Evolutionary conservation across 768 basidiomycete genomes (phyloP), one percentile per base, ranked within the genome.

Genomic region (Agrocybe chaxingu): DNA sequence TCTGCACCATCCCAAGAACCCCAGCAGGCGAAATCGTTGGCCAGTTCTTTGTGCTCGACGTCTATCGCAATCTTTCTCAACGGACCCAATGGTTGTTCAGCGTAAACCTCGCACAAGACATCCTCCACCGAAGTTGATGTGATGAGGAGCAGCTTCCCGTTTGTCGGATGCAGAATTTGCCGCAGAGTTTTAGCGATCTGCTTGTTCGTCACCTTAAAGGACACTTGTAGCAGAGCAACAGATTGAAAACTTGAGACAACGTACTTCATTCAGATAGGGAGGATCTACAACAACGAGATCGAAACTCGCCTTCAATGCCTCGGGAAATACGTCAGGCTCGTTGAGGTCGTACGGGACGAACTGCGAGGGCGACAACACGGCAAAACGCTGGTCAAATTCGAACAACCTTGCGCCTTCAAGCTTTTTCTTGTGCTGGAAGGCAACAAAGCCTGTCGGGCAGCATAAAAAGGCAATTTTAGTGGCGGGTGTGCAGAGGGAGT

Each of bases 371-470:
- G 73, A 62, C 12, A 76, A 65, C 4, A 75, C 66, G 16, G 60
- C 61, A 52, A 77, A 76, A 1, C 75, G 68, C 30, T 70, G 66
- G 44, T 78, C 75, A 42, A 66, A 65, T 56, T 77, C 75, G 11
- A 78, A 64, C 18, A 78, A 62, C 7, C 57, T 53, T 10, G 74
- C 69, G 11, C 61, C 62, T 3, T 60, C 48, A 7, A 69, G 65
- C 7, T 59, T 66, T 29, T 69, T 65, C 12, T 56, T 63, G 52
- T 75, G 70, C 45, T 77, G 73, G 58, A 74, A 76, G 2, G 73
- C 75, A n/a, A 78, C 75, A 37, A 72, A 78, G 2, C 63, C 71
- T 2, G 76, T 78, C 16, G 76, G 76, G 54, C 73, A 73, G 60
- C 73, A 78, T 19, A 78, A 38, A 53, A 76, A 78, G 3, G 70